Evolutionary conservation across 495 filamentous ascomycete genomes (phyloP), one percentile per base, ranked within the genome.

Genomic region (Coniosporium apollinis): DNA sequence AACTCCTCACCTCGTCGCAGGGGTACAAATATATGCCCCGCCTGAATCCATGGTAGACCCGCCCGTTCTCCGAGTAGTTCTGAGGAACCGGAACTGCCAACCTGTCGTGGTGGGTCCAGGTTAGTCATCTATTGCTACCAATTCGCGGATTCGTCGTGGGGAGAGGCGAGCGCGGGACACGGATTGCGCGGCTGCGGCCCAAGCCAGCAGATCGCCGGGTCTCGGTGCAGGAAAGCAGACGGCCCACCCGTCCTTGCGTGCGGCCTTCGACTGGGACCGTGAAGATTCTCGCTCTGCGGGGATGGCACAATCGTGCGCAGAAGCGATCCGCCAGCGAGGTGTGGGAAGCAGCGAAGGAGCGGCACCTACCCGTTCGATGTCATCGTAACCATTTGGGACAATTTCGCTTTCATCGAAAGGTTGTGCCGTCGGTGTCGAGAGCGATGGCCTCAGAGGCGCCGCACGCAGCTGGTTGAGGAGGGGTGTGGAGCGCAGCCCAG

Each of bases 11-110:
- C 58, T 76, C 71, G 40, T 76, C 71, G 39, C 67, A 66, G 15
- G 72, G 71, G 33, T 70, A 72, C 61, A 74, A 64, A 50, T 74
- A 76, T 20, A 64, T 58, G 28, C 70, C 71, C 39, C 56, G 63
- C 33, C 61, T 55, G 48, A 60, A 74, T 5, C 58, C 66, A 41
- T 70, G 66, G 42, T 70, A 74, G 28, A 52, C 54, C 37, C 70
- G 59, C 4, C 68, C 69, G 51, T 73, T 70, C 49, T 74, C 70
- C 19, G 46, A 48, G 38, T 66, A 69, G 43, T 62, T 63, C 19
- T 1, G 19, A 17, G 47, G 35, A 25, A 46, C 38, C 30, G 49
- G 43, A 30, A 47, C 37, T 25, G 49, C 41, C 41, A 42, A 28
- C 16, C 49, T 52, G 43, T 17, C 10, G 3, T 2, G n/a, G n/a